Percentiles rank a stretch among this genome's conserved stretches.
These are phyloP conservation scores for Fraxinus nigra DNA, from an alignment of 305 asterid genomes.

Conservation along the genomic window DNA sequence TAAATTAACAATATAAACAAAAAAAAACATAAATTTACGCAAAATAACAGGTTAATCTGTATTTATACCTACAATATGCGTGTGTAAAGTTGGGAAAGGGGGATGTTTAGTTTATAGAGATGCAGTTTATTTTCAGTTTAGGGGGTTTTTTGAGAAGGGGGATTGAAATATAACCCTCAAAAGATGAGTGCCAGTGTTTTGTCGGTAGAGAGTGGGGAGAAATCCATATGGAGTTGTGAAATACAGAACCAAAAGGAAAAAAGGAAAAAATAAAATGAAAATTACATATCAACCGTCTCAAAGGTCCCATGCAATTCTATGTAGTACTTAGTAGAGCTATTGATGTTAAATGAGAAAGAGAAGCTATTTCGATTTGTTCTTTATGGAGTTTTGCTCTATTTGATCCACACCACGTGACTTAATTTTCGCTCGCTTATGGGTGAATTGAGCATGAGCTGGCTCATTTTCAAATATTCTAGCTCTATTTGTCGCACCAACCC, in stretches of 20 bases:
- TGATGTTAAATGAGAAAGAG: too few relatives aligned
- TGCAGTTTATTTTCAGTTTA: background rate
- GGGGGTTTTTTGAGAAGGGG: conserved; percentile 19
- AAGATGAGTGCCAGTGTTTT: conserved; percentile 4
- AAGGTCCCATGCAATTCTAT: too few relatives aligned
- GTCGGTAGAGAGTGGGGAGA: conserved; percentile 5
- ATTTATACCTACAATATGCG: background rate
- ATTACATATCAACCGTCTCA: background rate
- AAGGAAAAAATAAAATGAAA: too few relatives aligned
- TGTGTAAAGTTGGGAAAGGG: background rate
- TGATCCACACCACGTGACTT: too few relatives aligned
- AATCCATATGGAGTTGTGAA: conserved; percentile 8
- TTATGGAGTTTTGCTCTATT: background rate
- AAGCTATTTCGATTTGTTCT: background rate
- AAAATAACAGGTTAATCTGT: conserved; percentile 2
- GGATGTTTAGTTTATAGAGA: background rate
- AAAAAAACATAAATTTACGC: conserved; percentile 2
- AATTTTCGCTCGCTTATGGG: too few relatives aligned
- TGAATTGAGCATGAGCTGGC: background rate
- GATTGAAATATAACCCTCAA: conserved; percentile 26
- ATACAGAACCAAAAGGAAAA: background rate
- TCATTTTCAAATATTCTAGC: background rate
- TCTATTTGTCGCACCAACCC: background rate
- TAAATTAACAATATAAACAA: background rate
- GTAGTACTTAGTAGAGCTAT: background rate